Evolutionary conservation across 305 asterid species (phyloP), one percentile per base, ranked within the genome.

Genomic region (Vinca major): DNA sequence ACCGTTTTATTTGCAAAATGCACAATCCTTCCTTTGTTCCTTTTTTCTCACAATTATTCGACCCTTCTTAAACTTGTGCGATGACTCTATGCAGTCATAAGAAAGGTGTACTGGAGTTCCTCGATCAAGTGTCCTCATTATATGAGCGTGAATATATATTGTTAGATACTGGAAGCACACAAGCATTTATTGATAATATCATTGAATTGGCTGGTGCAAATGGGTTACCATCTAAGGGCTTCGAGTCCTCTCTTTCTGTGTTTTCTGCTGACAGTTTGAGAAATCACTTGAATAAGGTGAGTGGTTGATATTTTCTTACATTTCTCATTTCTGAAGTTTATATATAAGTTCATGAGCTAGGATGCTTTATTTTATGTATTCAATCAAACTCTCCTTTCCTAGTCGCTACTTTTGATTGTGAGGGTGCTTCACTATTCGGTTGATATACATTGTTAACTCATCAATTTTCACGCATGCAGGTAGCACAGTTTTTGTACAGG

Each of bases 41-140:
- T 55, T 62, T 40, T 55, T 58, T 74, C 43, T 51, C 11, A 45
- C 56, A 40, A 60, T 64, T 63, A 19, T 7, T 20, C 50, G 44
- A 43, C 62, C 44, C 12, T 26, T 21, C 21, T 11, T 63, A 33
- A 56, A 48, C 2, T 6, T 47, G 45, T 52, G 47, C 65, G 36
- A 45, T 68, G 63, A 51, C 65, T 44, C 37, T 69, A 67, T 81
- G 80, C 93, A 94, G 99, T 82, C 94, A 91, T 80, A 91, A 85
- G 82, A 84, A 86, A 75, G 95, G 92, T 49, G 88, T 86, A 44
- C 79, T 94, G 56, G 79, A 79, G 73, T 94, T 94, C 80, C 75
- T 91, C 78, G 96, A 89, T 80, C 93, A 89, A 81, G 84, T 94
- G 67, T 87, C 92, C 86, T 83, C 85, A 63, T 81, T 86, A 80